Evolutionary conservation across 1,284 basidiomycete species (phyloP).

Genomic region (Rhodotorula mucilaginosa): DNA sequence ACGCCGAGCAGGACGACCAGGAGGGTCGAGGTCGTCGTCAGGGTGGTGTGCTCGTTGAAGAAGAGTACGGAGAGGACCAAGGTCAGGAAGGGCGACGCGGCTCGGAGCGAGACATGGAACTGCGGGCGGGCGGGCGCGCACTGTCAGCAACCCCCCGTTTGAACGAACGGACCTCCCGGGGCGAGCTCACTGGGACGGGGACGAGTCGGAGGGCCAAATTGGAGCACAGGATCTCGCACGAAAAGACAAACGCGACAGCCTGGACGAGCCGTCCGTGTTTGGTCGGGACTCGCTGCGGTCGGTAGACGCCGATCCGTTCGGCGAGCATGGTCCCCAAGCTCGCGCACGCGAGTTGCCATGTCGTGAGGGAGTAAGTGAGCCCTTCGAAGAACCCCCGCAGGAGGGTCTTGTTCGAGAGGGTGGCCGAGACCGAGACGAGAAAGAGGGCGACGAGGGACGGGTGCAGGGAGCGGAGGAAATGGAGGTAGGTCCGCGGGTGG

Average conservation of each 20-base stretch:
- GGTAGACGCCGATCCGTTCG: constrained; percentile 23
- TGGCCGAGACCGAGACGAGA: constrained; percentile 26
- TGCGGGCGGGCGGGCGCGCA: background rate
- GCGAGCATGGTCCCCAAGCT: constrained; percentile 28
- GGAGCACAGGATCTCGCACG: constrained; percentile 30
- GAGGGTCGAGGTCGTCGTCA: constrained; percentile 24
- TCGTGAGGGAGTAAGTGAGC: constrained; percentile 30
- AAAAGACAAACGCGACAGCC: constrained; percentile 29
- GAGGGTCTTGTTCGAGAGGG: constrained; percentile 34
- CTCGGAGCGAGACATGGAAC: constrained; percentile 39
- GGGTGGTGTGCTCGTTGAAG: constrained; percentile 23
- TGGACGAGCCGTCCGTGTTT: constrained; percentile 22
- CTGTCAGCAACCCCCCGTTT: background rate
- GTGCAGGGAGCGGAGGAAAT: constrained; percentile 24
- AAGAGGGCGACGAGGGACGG: constrained; percentile 30
- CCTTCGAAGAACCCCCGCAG: constrained; percentile 34
- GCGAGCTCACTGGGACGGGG: constrained; percentile 28
- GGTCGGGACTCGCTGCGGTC: constrained; percentile 17
- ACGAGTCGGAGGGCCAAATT: constrained; percentile 32
- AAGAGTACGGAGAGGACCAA: constrained; percentile 32
- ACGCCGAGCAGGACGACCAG: constrained; percentile 36
- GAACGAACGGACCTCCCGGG: background rate
- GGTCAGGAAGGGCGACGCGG: constrained; percentile 36
- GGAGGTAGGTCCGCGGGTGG: constrained; percentile 15
- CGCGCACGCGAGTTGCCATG: constrained; percentile 29